Evolutionary conservation across 169 alveolate species (phyloP).

Genomic region (Eimeria acervulina): DNA sequence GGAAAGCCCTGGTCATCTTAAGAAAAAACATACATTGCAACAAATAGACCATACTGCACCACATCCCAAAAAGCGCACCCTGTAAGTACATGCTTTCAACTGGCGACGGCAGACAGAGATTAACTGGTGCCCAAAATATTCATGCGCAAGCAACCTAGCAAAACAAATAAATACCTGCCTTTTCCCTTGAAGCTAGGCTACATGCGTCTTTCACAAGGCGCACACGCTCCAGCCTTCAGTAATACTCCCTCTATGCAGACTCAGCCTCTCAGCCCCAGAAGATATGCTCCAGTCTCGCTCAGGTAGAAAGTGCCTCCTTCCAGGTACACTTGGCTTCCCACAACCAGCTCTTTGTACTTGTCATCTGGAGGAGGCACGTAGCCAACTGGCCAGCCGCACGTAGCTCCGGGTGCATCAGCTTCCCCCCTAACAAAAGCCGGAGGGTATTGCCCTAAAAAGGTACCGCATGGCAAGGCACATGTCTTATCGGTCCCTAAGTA

Average conservation of each 20-base stretch:
- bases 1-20: too few species aligned
- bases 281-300: slow-evolving; percentile 84
- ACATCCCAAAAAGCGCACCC: neutral
- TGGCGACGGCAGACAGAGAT: neutral
- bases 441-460: neutral
- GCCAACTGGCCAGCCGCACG: slow-evolving; percentile 73
- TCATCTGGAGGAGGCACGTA: slow-evolving; percentile 79
- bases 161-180: neutral
- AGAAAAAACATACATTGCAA: neutral
- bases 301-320: slow-evolving; percentile 80
- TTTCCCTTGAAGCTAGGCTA: neutral
- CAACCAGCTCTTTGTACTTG: slow-evolving; percentile 65
- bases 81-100: neutral
- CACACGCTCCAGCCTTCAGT: neutral
- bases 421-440: neutral
- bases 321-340: slow-evolving; percentile 69
- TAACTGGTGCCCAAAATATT: neutral
- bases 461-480: neutral
- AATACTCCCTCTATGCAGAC: neutral
- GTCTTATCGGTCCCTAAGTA: neutral
- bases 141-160: neutral
- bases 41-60: neutral
- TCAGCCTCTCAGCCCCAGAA: slow-evolving; percentile 72
- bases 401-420: neutral
- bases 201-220: too few species aligned